Conservation (phyloP, 768 basidiomycete genomes). For the Gautieria morchelliformis region DNA sequence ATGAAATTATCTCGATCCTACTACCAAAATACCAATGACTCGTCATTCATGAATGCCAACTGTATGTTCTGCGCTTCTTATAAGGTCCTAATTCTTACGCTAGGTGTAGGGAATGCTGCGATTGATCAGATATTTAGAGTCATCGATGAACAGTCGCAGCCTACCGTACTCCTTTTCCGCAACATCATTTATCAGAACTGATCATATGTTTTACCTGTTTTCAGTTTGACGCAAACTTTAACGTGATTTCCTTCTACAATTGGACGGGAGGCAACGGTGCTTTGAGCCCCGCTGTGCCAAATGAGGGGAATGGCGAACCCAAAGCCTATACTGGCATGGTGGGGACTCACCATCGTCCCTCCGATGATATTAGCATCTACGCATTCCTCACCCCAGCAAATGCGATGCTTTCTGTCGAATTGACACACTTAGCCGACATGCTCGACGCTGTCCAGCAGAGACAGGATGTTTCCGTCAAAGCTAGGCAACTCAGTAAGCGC, state of each 20-base stretch:
- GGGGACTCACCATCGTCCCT: conserved; percentile 69
- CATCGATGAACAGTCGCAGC: conserved; percentile 67
- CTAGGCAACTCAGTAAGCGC: conserved; percentile 46
- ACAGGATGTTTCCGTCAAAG: conserved; percentile 41
- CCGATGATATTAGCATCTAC: conserved; percentile 62
- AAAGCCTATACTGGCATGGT: conserved; percentile 68
- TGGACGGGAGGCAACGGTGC: conserved; percentile 68
- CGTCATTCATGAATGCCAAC: conserved; percentile 60
- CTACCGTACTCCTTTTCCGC: conserved; percentile 19
- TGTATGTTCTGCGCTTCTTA: conserved; percentile 29
- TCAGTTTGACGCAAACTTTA: conserved; percentile 58
- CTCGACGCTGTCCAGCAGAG: conserved; percentile 41
- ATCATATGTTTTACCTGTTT: not conserved
- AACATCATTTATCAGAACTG: not conserved
- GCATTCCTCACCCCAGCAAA: conserved; percentile 74
- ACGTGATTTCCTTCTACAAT: conserved; percentile 70
- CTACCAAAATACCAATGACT: conserved; percentile 60
- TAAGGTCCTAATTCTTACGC: conserved; percentile 5
- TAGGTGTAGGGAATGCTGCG: conserved; percentile 43
- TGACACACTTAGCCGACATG: conserved; percentile 48
- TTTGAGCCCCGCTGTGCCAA: conserved; percentile 53
- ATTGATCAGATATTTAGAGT: conserved; percentile 67
- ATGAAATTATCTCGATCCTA: conserved; percentile 69
- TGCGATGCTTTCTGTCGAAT: conserved; percentile 73
- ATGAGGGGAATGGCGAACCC: conserved; percentile 66